Evolutionary conservation across 768 basidiomycete species (phyloP).

Genomic region (Amanita phalloides): DNA sequence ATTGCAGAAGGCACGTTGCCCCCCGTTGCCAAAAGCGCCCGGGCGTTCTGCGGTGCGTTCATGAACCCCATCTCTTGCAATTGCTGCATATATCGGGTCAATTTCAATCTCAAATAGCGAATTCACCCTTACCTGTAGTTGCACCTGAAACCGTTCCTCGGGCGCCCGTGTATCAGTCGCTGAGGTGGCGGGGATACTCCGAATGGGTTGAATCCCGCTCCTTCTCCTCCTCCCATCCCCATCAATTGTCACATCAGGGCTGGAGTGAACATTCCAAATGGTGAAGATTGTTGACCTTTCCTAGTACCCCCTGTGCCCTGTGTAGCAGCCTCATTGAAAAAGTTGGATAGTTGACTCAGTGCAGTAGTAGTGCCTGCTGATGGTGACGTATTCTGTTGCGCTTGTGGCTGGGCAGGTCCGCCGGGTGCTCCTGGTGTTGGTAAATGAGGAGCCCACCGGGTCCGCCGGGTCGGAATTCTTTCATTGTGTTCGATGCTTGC

Average conservation of each 20-base stretch:
- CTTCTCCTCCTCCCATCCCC: constrained; percentile 17
- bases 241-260: constrained; percentile 36
- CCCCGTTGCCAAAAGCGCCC: constrained; percentile 84
- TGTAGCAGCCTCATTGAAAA: constrained; percentile 11
- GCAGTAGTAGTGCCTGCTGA: background rate
- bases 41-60: constrained; percentile 82
- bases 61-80: constrained; percentile 92
- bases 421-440: constrained; percentile 52
- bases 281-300: constrained; percentile 12
- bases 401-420: constrained; percentile 15
- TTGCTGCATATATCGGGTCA: constrained; percentile 39
- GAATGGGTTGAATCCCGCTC: constrained; percentile 12
- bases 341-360: too few species aligned
- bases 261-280: constrained; percentile 26
- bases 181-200: constrained; percentile 24
- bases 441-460: constrained; percentile 23
- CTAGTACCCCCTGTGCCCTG: constrained; percentile 12
- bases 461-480: too few species aligned
- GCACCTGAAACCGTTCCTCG: constrained; percentile 88
- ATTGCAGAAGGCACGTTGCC: constrained; percentile 89
- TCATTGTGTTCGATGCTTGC: constrained; percentile 47
- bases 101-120: background rate
- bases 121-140: constrained; percentile 48
- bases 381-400: constrained; percentile 12
- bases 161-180: constrained; percentile 63